Evolutionary conservation across 2,329 filamentous ascomycete genomes (phyloP).

Genomic region (Neofusicoccum kwambonambiense): DNA sequence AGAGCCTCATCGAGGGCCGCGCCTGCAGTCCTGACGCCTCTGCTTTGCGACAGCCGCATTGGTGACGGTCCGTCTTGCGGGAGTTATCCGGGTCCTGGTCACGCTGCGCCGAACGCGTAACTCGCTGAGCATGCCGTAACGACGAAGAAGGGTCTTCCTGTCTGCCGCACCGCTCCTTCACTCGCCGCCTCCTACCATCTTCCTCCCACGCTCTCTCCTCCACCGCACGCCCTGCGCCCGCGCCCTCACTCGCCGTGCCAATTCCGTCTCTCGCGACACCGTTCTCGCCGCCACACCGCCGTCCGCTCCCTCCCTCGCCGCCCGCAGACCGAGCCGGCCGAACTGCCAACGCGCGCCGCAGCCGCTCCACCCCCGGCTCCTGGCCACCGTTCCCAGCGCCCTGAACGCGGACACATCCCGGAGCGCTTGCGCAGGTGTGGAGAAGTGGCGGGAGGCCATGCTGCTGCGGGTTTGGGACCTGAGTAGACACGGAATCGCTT

Average conservation of each 20-base stretch:
- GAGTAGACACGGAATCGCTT: conserved; percentile 28
- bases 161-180: conserved; percentile 16
- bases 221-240: neutral
- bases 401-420: neutral
- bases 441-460: conserved; percentile 9
- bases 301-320: neutral
- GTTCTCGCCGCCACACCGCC: neutral
- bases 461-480: conserved; percentile 4
- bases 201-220: conserved; percentile 11
- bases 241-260: neutral
- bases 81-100: neutral
- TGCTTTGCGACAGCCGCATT: conserved; percentile 2
- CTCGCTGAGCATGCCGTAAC: conserved; percentile 10
- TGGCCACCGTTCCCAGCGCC: neutral
- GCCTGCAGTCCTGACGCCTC: neutral
- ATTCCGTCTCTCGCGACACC: conserved; percentile 1
- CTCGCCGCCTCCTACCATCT: conserved; percentile 6
- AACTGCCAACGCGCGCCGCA: conserved; percentile 3
- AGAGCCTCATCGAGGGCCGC: conserved; percentile 17
- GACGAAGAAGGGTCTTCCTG: conserved; percentile 12
- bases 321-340: conserved; percentile 8
- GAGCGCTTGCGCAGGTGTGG: conserved; percentile 4
- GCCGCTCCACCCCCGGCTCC: neutral
- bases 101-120: conserved; percentile 17
- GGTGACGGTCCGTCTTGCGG: neutral